Evolutionary conservation across 768 basidiomycete species (phyloP).

Genomic region (Lactarius trivialis): DNA sequence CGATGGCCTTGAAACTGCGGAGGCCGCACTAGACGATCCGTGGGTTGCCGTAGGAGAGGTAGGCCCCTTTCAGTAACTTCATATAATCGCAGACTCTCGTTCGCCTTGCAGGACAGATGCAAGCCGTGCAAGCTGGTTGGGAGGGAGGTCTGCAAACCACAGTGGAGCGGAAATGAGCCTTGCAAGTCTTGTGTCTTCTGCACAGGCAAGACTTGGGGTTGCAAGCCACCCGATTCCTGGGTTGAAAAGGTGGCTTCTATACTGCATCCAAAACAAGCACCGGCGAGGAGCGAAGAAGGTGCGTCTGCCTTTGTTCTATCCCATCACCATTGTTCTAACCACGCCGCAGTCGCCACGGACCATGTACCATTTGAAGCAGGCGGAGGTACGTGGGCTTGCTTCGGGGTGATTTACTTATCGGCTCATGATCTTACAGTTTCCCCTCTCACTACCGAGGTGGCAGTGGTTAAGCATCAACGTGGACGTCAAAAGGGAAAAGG

Average conservation of each 20-base stretch:
- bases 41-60: background rate
- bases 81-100: background rate
- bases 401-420: background rate
- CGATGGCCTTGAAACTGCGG: too few relatives aligned
- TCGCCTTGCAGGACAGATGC: background rate
- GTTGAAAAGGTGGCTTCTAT: background rate
- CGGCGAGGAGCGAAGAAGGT: background rate
- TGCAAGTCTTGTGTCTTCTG: background rate
- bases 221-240: background rate
- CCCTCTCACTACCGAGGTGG: background rate
- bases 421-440: background rate
- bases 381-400: background rate
- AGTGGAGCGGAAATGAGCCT: background rate
- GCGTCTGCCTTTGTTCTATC: background rate
- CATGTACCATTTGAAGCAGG: background rate
- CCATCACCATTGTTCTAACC: background rate
- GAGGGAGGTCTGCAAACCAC: background rate
- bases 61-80: background rate
- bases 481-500: background rate
- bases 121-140: background rate
- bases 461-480: background rate
- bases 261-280: background rate
- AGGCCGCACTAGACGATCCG: background rate
- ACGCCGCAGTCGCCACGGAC: background rate
- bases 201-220: background rate